Evolutionary conservation across 2,329 filamentous ascomycete species (phyloP), one percentile per base, ranked within the genome.

Genomic region (Xylogone sp.): DNA sequence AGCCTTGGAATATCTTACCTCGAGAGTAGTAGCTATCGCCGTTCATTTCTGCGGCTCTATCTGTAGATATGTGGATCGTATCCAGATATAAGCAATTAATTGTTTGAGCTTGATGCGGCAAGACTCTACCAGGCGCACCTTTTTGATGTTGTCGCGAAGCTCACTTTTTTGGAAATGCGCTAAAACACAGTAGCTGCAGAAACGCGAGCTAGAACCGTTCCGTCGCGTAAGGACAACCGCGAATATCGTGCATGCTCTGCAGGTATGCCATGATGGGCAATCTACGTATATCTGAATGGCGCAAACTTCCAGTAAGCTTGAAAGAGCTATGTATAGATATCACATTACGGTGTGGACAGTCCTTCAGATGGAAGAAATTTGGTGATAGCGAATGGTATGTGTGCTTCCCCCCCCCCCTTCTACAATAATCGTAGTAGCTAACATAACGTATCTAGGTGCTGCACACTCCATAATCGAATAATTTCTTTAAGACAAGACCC

Each of bases 261-360:
- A n/a, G n/a, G n/a, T n/a, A 29, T 24, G 20, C 21, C 44, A 47
- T 9, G 9, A 66, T 67, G 63, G 57, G 53, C 13, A 63, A 55
- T 52, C 34, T 66, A 46, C 77, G 76, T 24, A 75, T 83, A n/a
- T 77, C 85, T 16, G 87, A 90, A 66, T 99, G 94, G 94, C 83
- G 83, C 58, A 95, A 89, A 73, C 73, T 99, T 59, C 91, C 94
- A 21, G 75, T 97, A 42, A 88, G 78, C 54, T 73, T 96, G 29
- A 82, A 85, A 3, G 94, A 99, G 67, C 81, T 99, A 3, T 97
- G 90, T 67, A 91, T 99, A 59, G 90, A 96, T 62, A 99, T 93
- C 0, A 96, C 91, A 0, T 75, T 99, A 29, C 86, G 93, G 56
- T 99, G 94, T 68, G 94, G 94, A 3, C 94, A 99, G 69, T 96